Conservation (phyloP, 176 grass and related monocot species). For the Aegilops longissima region DNA sequence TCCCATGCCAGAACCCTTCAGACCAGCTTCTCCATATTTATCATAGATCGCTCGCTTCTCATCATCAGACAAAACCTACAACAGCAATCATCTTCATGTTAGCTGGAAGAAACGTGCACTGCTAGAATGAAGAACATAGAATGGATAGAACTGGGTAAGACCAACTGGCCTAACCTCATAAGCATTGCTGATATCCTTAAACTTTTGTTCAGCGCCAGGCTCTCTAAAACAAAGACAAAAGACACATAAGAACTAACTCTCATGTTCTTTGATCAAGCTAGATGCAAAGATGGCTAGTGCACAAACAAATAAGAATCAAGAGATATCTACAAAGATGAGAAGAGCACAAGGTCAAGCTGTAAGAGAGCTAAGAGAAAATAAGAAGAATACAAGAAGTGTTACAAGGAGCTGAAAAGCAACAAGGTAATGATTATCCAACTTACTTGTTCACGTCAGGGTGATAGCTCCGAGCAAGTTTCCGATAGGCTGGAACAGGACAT, state of each 20-base stretch:
- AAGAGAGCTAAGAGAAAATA: neutral
- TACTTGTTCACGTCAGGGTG: slow-evolving; percentile 99
- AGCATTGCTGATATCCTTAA: slow-evolving; percentile 98
- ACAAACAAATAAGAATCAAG: slow-evolving; percentile 6
- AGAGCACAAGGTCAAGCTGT: neutral
- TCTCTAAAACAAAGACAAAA: slow-evolving; percentile 58
- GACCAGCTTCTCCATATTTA: slow-evolving; percentile 95
- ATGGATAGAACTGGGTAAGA: slow-evolving; percentile 12
- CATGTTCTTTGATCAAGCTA: slow-evolving; percentile 5
- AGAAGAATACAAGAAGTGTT: neutral
- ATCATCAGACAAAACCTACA: slow-evolving; percentile 88
- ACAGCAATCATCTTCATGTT: slow-evolving; percentile 7
- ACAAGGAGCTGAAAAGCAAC: slow-evolving; percentile 12
- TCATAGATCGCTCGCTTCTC: slow-evolving; percentile 96
- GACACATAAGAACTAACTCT: slow-evolving; percentile 17
- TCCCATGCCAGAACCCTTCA: slow-evolving; percentile 96
- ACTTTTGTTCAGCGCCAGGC: slow-evolving; percentile 89
- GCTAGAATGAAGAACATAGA: neutral
- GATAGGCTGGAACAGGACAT: slow-evolving; percentile 70
- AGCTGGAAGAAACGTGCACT: slow-evolving; percentile 21
- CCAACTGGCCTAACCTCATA: slow-evolving; percentile 71
- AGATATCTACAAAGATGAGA: neutral
- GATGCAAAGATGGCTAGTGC: slow-evolving; percentile 18
- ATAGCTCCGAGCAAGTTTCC: slow-evolving; percentile 92
- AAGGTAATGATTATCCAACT: slow-evolving; percentile 36